Evolutionary conservation across 2,329 filamentous ascomycete genomes (phyloP).

Genomic region (Aspergillus novoparasiticus): DNA sequence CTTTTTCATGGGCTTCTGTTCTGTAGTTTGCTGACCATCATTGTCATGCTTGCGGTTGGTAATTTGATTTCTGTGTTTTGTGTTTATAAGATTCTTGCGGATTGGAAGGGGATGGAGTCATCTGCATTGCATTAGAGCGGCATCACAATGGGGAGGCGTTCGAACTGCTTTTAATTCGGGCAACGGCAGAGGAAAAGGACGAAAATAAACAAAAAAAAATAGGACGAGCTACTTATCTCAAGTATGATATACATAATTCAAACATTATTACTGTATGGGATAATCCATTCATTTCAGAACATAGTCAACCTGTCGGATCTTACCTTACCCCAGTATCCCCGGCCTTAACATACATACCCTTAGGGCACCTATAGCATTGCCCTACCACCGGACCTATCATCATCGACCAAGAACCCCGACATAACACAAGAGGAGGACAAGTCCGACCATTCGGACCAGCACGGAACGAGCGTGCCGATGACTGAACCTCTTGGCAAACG

Average conservation of each 20-base stretch:
- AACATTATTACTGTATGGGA: background rate
- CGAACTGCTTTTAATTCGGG: background rate
- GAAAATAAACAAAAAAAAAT: background rate
- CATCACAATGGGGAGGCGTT: background rate
- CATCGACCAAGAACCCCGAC: background rate
- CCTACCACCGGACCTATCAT: background rate
- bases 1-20: background rate
- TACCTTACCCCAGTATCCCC: background rate
- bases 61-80: background rate
- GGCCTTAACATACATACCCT: background rate
- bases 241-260: background rate
- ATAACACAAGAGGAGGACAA: background rate
- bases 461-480: conserved; percentile 8
- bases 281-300: background rate
- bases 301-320: background rate
- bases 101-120: background rate
- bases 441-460: background rate
- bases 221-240: background rate
- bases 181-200: background rate
- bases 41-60: background rate
- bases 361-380: background rate
- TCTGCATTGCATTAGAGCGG: background rate
- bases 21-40: background rate
- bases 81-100: background rate
- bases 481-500: conserved; percentile 4